A percentile compares a stretch with the other conserved stretches of the same genome.
phyloP scores from a whole-genome alignment of 164 flowering plant genomes.

The Nymphaea colorata region DNA sequence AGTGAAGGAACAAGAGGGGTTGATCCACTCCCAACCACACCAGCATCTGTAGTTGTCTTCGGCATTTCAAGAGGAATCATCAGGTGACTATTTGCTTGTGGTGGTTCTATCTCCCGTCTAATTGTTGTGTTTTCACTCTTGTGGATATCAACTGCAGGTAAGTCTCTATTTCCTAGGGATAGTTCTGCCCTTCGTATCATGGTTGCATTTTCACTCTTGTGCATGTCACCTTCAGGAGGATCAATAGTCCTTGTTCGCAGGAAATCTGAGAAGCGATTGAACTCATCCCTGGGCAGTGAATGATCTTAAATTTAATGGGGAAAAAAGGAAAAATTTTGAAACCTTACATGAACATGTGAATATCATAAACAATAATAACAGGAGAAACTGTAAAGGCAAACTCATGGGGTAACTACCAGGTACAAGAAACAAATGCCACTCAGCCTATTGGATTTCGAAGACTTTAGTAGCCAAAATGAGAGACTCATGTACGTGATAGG shows the following conservation, averaged over 20 bases:
- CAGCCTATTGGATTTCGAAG: too few species aligned
- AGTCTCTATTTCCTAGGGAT: background rate
- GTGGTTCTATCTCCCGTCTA: background rate
- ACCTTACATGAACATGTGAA: background rate
- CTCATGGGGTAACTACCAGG: background rate
- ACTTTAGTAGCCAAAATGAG: background rate
- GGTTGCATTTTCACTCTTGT: slow-evolving; percentile 10
- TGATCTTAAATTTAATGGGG: too few species aligned
- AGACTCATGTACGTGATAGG: background rate
- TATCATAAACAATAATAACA: background rate
- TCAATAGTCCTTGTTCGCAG: slow-evolving; percentile 42
- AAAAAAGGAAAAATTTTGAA: background rate
- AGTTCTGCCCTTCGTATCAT: slow-evolving; percentile 11
- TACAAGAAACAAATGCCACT: background rate
- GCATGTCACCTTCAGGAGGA: slow-evolving; percentile 17
- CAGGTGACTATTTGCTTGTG: background rate
- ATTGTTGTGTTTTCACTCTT: background rate
- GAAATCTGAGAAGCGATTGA: slow-evolving; percentile 42
- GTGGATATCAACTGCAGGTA: background rate
- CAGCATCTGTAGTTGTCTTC: slow-evolving; percentile 8
- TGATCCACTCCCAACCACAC: slow-evolving; percentile 16
- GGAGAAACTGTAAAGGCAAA: background rate
- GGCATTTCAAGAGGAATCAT: slow-evolving; percentile 13
- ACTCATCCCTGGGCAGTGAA: slow-evolving; percentile 49
- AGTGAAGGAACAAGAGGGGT: slow-evolving; percentile 20